A percentile compares a stretch with the other conserved stretches of the same genome.
These are phyloP conservation scores for Syzygium jambos DNA, from an alignment of 345 rosid genomes.

Conservation along the genomic window DNA sequence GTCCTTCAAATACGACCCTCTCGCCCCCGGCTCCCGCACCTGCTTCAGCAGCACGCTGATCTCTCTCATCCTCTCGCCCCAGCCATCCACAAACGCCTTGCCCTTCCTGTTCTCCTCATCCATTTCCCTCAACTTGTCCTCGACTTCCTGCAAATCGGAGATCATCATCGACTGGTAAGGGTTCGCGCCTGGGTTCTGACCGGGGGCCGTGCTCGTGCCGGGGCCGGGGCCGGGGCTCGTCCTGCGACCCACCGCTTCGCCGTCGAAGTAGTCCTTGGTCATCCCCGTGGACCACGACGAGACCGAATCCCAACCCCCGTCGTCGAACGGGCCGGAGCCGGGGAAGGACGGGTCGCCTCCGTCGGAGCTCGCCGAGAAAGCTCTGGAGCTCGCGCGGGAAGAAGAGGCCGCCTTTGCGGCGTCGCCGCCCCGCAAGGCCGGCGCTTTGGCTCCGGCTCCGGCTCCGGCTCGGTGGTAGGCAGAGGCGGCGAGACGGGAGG, in stretches of 20 bases:
- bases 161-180: constrained; percentile 16
- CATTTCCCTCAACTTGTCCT: constrained; percentile 35
- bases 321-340: constrained; percentile 30
- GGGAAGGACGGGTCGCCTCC: constrained; percentile 33
- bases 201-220: constrained; percentile 7
- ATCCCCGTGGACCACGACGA: constrained; percentile 90
- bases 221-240: background rate
- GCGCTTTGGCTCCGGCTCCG: constrained; percentile 5
- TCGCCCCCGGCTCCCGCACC: constrained; percentile 78
- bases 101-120: constrained; percentile 34
- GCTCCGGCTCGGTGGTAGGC: constrained; percentile 6
- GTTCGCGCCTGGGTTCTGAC: background rate
- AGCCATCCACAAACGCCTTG: constrained; percentile 45
- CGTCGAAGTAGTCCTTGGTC: constrained; percentile 89
- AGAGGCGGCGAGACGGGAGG: constrained; percentile 37
- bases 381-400: background rate
- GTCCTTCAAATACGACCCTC: constrained; percentile 87
- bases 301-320: constrained; percentile 58
- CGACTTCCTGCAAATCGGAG: constrained; percentile 39
- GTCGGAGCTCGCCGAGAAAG: background rate
- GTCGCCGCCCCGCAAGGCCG: constrained; percentile 24
- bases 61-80: constrained; percentile 48
- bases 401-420: background rate
- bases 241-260: constrained; percentile 33
- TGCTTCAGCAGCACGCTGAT: constrained; percentile 56